These are phyloP conservation scores for Marasmius tenuissimus DNA, from an alignment of 1,284 basidiomycete species.

Conservation along the genomic window DNA sequence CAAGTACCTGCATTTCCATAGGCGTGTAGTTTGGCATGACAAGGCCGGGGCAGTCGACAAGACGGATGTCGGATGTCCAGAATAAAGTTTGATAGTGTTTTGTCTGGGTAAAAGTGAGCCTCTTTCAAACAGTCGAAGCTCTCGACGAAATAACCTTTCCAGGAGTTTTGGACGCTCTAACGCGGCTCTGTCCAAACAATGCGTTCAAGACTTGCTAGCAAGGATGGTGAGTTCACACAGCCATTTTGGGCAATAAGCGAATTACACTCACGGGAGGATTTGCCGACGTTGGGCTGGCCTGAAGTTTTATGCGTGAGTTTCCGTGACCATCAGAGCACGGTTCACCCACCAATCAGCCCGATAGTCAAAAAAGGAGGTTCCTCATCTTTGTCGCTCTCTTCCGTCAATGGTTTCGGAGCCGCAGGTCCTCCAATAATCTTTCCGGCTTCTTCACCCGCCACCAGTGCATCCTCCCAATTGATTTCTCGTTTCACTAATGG, in stretches of 20 bases:
- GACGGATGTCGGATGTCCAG: slow-evolving; percentile 78
- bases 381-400: slow-evolving; percentile 28
- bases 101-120: slow-evolving; percentile 49
- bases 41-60: slow-evolving; percentile 86
- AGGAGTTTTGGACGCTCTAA: slow-evolving; percentile 86
- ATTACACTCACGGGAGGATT: slow-evolving; percentile 60
- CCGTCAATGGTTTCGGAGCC: slow-evolving; percentile 20
- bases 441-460: slow-evolving; percentile 45
- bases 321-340: not conserved
- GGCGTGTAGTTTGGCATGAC: slow-evolving; percentile 79
- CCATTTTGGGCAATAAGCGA: not conserved
- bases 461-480: slow-evolving; percentile 66
- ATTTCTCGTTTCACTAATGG: slow-evolving; percentile 63
- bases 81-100: slow-evolving; percentile 94
- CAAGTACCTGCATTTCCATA: slow-evolving; percentile 74
- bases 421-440: slow-evolving; percentile 39
- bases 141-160: slow-evolving; percentile 64
- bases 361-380: slow-evolving; percentile 73
- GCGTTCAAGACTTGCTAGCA: slow-evolving; percentile 70
- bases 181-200: slow-evolving; percentile 79
- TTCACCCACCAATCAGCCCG: slow-evolving; percentile 70
- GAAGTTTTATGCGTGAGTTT: not conserved
- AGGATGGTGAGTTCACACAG: not conserved
- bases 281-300: slow-evolving; percentile 95
- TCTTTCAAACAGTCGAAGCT: not conserved